phyloP scores from a whole-genome alignment of 2,329 filamentous ascomycete genomes.

The Scedosporium boydii region DNA sequence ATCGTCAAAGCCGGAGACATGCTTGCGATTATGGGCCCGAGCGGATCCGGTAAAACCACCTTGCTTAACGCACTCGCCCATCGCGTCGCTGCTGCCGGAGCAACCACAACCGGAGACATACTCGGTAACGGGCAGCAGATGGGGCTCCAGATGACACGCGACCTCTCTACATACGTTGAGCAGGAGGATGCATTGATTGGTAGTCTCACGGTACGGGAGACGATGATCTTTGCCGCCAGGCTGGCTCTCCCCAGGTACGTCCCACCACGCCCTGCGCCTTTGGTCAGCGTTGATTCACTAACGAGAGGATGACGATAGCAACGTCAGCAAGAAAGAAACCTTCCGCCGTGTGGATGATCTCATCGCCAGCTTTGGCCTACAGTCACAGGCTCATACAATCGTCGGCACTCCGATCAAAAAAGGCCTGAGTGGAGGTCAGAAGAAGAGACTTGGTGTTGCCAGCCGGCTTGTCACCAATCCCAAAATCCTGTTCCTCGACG shows the following conservation, averaged over 20 bases:
- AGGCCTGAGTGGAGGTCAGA: constrained; percentile 78
- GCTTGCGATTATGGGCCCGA: constrained; percentile 73
- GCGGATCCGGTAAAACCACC: constrained; percentile 69
- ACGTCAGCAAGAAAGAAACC: constrained; percentile 42
- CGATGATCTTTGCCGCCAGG: constrained; percentile 66
- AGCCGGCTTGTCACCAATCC: constrained; percentile 74
- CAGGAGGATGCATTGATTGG: constrained; percentile 82
- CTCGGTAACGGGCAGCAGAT: constrained; percentile 48
- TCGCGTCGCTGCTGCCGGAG: constrained; percentile 33
- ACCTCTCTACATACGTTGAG: constrained; percentile 67
- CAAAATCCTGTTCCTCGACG: constrained; percentile 73
- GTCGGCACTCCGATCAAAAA: constrained; percentile 77
- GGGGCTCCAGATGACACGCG: constrained; percentile 48
- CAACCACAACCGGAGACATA: constrained; percentile 38
- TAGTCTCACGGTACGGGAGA: constrained; percentile 71
- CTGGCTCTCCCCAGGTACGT: constrained; percentile 48
- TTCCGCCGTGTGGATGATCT: constrained; percentile 55
- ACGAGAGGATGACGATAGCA: constrained; percentile 13
- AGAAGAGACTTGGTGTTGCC: constrained; percentile 69
- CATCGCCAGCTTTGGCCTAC: constrained; percentile 63
- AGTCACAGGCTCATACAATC: constrained; percentile 57
- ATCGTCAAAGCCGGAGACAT: constrained; percentile 46
- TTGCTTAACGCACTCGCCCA: constrained; percentile 71
- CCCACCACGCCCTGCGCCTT: not conserved
- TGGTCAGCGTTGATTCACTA: not conserved